These are phyloP conservation scores for Flaveria sonorensis DNA, from an alignment of 129 eudicot species.

Conservation along the genomic window DNA sequence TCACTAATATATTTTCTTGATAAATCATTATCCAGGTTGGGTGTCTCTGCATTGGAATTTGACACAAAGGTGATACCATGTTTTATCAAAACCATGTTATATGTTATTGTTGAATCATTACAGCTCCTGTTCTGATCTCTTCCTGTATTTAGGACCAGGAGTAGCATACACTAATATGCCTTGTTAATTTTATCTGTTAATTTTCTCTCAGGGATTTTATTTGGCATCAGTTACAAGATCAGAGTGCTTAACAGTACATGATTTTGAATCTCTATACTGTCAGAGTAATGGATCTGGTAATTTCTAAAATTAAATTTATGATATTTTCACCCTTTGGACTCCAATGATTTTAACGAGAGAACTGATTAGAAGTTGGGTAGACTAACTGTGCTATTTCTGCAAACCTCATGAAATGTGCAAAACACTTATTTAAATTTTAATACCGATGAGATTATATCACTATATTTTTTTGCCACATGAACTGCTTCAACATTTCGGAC, in stretches of 20 bases:
- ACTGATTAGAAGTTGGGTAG: background rate
- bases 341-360: background rate
- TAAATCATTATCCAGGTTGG: conserved; percentile 46
- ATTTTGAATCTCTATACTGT: conserved; percentile 68
- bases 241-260: conserved; percentile 94
- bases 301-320: conserved; percentile 26
- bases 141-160: background rate
- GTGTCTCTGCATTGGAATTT: conserved; percentile 74
- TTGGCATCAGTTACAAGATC: conserved; percentile 82
- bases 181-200: conserved; percentile 1
- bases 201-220: conserved; percentile 64
- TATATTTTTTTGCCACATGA: background rate
- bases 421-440: background rate
- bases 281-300: conserved; percentile 48
- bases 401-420: conserved; percentile 3
- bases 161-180: background rate
- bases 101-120: background rate
- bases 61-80: conserved; percentile 53
- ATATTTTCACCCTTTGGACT: background rate
- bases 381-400: background rate
- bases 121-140: background rate
- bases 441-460: too few relatives aligned
- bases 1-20: background rate
- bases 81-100: background rate
- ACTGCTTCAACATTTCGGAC: background rate